phyloP scores from a whole-genome alignment of 73 alveolate species.

The Paraurostyla sp. region DNA sequence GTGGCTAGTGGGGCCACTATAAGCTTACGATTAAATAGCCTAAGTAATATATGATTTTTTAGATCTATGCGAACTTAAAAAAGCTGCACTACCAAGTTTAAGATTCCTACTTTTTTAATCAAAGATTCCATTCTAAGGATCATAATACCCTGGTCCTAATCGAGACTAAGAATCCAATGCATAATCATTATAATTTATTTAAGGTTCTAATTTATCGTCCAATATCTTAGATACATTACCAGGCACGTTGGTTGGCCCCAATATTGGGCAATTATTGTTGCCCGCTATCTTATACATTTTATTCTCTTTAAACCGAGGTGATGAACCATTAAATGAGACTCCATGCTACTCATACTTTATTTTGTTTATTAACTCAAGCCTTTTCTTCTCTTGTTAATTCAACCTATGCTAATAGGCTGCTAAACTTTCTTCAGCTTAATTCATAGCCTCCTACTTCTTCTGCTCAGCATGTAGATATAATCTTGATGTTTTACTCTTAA shows the following conservation, averaged over 20 bases:
- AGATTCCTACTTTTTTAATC: background rate
- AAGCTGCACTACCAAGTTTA: background rate
- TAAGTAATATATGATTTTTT: background rate
- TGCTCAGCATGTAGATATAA: background rate
- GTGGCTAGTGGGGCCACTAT: background rate
- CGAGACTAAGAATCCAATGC: background rate
- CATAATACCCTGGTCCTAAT: constrained; percentile 30
- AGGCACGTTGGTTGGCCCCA: background rate
- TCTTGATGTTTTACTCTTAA: constrained; percentile 24
- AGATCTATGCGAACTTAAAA: background rate
- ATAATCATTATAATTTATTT: background rate
- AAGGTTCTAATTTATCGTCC: background rate
- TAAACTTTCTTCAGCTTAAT: background rate
- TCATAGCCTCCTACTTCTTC: background rate
- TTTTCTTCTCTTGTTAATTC: background rate
- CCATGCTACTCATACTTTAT: background rate
- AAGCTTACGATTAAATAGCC: background rate
- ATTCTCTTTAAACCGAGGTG: constrained; percentile 11
- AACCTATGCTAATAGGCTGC: background rate
- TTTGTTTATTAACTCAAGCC: background rate
- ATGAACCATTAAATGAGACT: background rate
- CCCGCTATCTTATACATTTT: background rate
- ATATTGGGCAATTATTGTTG: constrained; percentile 25
- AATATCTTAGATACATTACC: background rate
- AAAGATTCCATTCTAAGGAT: background rate